These are phyloP conservation scores for Blepharisma japonicum DNA, from an alignment of 73 alveolate genomes.

Conservation along the genomic window DNA sequence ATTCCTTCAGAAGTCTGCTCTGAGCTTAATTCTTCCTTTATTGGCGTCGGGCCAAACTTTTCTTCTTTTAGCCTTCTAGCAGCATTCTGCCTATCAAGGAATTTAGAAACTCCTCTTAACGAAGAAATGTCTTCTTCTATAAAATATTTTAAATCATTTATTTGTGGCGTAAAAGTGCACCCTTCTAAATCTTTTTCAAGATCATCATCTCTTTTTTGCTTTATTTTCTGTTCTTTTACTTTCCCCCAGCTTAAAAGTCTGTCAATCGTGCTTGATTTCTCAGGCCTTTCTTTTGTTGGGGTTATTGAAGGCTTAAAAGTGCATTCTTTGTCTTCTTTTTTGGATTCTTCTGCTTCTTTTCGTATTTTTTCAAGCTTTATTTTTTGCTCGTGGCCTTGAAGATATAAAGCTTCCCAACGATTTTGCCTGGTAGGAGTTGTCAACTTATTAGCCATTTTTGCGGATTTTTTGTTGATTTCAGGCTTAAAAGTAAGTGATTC, in stretches of 20 bases:
- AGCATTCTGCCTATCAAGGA: background rate
- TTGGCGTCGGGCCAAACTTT: too few relatives aligned
- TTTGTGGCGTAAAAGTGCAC: constrained; percentile 25
- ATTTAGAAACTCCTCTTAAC: constrained; percentile 2
- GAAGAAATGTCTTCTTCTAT: background rate
- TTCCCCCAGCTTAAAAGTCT: constrained; percentile 8
- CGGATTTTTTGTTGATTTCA: constrained; percentile 6
- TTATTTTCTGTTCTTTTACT: background rate
- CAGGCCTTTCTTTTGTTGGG: background rate
- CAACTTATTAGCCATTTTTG: background rate
- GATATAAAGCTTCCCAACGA: constrained; percentile 27
- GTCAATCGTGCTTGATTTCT: background rate
- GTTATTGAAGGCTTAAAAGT: constrained; percentile 12
- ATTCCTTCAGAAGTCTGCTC: too few relatives aligned
- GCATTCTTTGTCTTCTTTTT: constrained; percentile 18
- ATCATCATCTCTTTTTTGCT: constrained; percentile 1
- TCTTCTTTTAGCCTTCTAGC: too few relatives aligned
- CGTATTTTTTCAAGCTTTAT: background rate
- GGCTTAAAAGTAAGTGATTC: constrained; percentile 21
- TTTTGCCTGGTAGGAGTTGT: background rate
- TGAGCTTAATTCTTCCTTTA: too few relatives aligned
- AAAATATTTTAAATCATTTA: background rate
- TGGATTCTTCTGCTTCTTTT: background rate
- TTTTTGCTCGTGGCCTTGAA: constrained; percentile 3
- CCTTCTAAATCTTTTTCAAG: constrained; percentile 16